Evolutionary conservation across 148 eudicot genomes (phyloP), one percentile per base, ranked within the genome.

Genomic region (Rhododendron ferrugineum): DNA sequence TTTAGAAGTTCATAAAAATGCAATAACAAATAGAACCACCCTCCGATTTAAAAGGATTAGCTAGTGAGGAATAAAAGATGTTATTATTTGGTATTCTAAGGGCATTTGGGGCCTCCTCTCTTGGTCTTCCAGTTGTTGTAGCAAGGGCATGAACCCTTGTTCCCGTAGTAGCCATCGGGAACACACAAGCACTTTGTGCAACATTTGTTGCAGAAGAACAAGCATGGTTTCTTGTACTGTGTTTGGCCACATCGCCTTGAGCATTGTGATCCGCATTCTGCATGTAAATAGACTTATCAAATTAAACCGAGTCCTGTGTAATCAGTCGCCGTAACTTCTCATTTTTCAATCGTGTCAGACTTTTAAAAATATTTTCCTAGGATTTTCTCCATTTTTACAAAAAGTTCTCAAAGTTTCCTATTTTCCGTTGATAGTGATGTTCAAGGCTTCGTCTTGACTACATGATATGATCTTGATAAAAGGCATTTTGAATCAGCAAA

Each of bases 81-180:
- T 4, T 0, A 80, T 6, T 80, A 26, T 5, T 26, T 80, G 30
- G 23, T 82, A 30, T 52, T 22, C 86, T 37, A 92, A 85, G 94
- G 94, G 90, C 94, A 92, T 40, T 92, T 92, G 40, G 94, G 94
- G 42, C 93, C 90, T 79, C 94, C 93, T 62, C 68, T 64, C 84
- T 91, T 85, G 84, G 93, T 92, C 94, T 91, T 92, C 94, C 94
- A 92, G 87, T 88, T 88, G 90, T 92, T 91, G 91, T 92, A 92
- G 89, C 93, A 91, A 44, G 93, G 88, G 89, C 94, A 92, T 11
- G 81, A 84, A 49, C 81, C 86, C 84, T 92, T 92, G 91, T 92
- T 91, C 20, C 92, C 94, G 26, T 90, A 92, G 82, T 34, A 83
- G 73, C 94, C 93, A 4, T 90, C 89, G 49, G 94, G 94, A 2